Evolutionary conservation across 306 rosid genomes (phyloP).

Genomic region (Cyclanthera cordifolia): DNA sequence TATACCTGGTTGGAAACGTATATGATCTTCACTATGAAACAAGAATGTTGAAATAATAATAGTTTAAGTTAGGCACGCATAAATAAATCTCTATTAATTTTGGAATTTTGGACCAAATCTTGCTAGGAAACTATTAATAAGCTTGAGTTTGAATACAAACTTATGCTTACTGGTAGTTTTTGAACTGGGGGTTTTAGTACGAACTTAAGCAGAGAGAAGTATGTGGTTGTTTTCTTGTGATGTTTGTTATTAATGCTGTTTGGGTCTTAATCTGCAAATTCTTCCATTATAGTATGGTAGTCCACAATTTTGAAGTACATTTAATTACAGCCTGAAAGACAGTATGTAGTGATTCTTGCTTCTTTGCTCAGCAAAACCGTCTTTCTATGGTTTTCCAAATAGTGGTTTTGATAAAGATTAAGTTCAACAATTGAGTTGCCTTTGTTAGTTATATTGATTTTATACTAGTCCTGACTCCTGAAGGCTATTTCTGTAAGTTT

Average conservation of each 20-base stretch:
- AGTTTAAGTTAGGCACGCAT: not conserved
- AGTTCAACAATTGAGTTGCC: not conserved
- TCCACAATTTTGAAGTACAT: not conserved
- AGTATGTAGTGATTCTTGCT: not conserved
- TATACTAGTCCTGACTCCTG: not conserved
- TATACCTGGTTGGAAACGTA: too few species aligned
- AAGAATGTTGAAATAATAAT: too few species aligned
- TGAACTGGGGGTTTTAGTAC: not conserved
- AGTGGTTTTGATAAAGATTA: not conserved
- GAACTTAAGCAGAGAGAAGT: not conserved
- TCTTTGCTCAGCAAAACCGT: not conserved
- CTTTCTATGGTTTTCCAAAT: not conserved
- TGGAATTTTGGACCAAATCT: not conserved
- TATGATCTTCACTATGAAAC: too few species aligned
- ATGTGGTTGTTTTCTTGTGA: not conserved
- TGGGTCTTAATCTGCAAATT: not conserved
- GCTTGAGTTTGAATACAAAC: not conserved
- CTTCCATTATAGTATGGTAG: not conserved
- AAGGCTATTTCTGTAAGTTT: not conserved
- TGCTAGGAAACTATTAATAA: not conserved
- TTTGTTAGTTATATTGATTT: not conserved
- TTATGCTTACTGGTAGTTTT: not conserved
- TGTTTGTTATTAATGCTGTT: not conserved
- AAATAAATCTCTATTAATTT: not conserved
- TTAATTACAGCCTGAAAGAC: not conserved